phyloP scores from a whole-genome alignment of 768 basidiomycete genomes.

The Leccinellum luteum region DNA sequence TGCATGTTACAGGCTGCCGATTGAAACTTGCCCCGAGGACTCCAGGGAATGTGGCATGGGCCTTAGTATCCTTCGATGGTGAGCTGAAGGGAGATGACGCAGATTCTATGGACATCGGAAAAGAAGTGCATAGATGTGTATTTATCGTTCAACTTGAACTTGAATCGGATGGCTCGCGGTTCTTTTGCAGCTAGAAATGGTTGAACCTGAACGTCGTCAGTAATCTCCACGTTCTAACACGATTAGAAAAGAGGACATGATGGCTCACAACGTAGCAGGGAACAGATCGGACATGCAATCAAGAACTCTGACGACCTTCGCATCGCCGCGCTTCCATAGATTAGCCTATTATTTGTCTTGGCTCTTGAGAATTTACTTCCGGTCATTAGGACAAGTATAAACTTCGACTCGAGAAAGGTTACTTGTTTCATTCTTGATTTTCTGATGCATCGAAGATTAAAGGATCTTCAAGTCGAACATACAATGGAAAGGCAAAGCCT shows the following conservation, averaged over 20 bases:
- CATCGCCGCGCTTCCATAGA: not conserved
- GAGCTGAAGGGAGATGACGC: too few relatives aligned
- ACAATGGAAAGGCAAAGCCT: too few relatives aligned
- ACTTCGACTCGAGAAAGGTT: not conserved
- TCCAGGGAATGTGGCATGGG: not conserved
- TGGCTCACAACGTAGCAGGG: not conserved
- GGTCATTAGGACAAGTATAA: not conserved
- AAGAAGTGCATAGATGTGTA: too few relatives aligned
- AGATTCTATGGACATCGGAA: too few relatives aligned
- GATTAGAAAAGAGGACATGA: not conserved
- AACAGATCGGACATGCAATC: not conserved
- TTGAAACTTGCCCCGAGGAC: not conserved
- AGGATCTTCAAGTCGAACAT: too few relatives aligned
- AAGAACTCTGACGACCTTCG: not conserved
- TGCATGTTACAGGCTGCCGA: not conserved
- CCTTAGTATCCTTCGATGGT: too few relatives aligned
- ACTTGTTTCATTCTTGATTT: not conserved
- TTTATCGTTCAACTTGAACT: not conserved
- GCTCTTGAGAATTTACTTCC: not conserved
- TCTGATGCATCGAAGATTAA: not conserved
- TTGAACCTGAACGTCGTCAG: not conserved
- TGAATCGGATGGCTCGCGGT: not conserved
- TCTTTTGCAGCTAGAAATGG: not conserved
- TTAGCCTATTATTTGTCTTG: not conserved
- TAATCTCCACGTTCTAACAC: not conserved